Base-by-base conservation (phyloP, 1,139 yeast species). In the Pichia sp. region DNA sequence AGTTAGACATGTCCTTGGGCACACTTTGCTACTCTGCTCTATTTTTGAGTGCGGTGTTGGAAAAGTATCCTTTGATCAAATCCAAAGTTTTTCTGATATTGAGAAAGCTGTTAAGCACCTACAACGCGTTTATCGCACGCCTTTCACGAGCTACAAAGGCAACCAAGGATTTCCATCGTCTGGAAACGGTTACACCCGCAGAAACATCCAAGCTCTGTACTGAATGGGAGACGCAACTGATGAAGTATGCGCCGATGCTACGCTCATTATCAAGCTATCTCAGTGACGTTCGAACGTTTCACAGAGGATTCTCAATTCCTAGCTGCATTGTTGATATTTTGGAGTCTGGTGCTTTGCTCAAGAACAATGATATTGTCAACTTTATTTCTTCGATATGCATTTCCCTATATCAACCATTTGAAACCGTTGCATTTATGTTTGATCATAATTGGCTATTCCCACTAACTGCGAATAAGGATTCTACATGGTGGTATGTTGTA, bases 381-480 rank as follows among this genome's bases (percentile, higher is more conserved):
- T 40, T 44, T 20, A 17, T 54, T 6, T 55, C 55, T 29, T 47
- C 52, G 4, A 34, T 53, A 8, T 47, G 56, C n/a, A 56, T 57
- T 20, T 51, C 55, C 10, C 39, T 47, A 2, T 53, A 49, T 26
- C 79, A 74, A 50, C 59, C 72, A 6, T 55, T 73, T 29, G 80
- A 74, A 47, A 72, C 73, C 39, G 66, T 69, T n/a, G 79, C 77
- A 2, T 74, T 77, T 72, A 56, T 69, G 29, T 66, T 73, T 3
- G 77, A 72, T 33, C 78, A 73, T 49, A 63, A 69, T 44, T 73
- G 76, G 74, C 60, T 72, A 3, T 64, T 66, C 7, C 71, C 74
- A 16, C 46, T 51, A 25, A 70, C 69, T 44, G 62, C 33, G 8
- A 22, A 29, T 4, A 35, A 42, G 12, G 22, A 47, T 33, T 19